Percentiles rank a stretch among this genome's conserved stretches.
These are phyloP conservation scores for Scheffersomyces lignosus DNA, from an alignment of 805 yeast genomes.

Conservation along the genomic window DNA sequence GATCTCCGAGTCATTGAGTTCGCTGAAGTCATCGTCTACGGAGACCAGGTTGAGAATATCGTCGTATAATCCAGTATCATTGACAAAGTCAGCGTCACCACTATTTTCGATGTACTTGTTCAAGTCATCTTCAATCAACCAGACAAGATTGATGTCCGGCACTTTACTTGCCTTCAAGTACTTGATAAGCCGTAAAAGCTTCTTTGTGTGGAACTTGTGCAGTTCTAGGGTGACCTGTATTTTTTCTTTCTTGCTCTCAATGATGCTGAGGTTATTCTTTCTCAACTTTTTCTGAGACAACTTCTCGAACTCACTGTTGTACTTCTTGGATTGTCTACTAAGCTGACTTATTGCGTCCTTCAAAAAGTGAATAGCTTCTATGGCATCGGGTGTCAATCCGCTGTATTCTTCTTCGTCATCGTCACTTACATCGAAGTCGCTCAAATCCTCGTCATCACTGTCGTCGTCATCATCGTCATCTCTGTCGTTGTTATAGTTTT, in stretches of 20 bases:
- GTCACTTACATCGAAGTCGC: conserved; percentile 9
- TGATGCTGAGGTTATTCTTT: conserved; percentile 33
- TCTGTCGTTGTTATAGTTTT: conserved; percentile 23
- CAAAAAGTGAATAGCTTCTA: conserved; percentile 34
- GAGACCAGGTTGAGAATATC: conserved; percentile 31
- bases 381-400: conserved; percentile 30
- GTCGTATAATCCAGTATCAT: conserved; percentile 42
- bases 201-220: conserved; percentile 39
- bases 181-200: conserved; percentile 30
- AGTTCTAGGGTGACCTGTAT: conserved; percentile 29
- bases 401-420: conserved; percentile 12
- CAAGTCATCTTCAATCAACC: conserved; percentile 41
- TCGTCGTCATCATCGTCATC: conserved; percentile 27
- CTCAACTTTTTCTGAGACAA: conserved; percentile 38
- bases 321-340: conserved; percentile 32
- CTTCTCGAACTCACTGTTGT: conserved; percentile 43
- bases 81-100: conserved; percentile 38
- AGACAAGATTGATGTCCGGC: conserved; percentile 28
- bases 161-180: conserved; percentile 27
- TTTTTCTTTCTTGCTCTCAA: conserved; percentile 43
- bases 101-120: conserved; percentile 36
- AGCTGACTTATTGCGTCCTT: conserved; percentile 31
- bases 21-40: conserved; percentile 10
- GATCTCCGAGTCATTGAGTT: conserved; percentile 12
- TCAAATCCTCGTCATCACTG: conserved; percentile 18